Evolutionary conservation across 208 protist species (phyloP), one percentile per base, ranked within the genome.

Genomic region (Blechomonas ayalai): DNA sequence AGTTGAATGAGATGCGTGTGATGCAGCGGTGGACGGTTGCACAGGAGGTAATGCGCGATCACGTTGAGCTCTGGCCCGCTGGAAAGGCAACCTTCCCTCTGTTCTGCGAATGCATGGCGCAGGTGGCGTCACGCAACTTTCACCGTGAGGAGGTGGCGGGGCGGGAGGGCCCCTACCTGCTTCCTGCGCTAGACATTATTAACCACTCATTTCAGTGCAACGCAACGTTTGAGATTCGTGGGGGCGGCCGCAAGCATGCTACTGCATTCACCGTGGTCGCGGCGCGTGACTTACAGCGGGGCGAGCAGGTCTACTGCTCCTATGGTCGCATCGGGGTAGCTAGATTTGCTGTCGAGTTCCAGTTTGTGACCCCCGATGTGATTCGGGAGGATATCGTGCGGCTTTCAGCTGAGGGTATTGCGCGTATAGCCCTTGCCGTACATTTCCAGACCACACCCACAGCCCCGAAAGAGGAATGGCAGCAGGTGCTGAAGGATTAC

Each of bases 91-190:
- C 70, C 1, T 73, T 71, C 36, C 18, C 29, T 15, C 64, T 89
- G 29, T 92, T 84, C 42, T 77, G 52, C 44, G 67, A 82, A 45
- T 85, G 78, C 49, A 46, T 90, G 3, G 68, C 79, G 13, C 80
- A 90, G 34, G 80, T 92, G 9, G 62, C 77, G 27, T 92, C 84
- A 8, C 77, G 80, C 13, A 90, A 90, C 46, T 92, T 92, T 53
- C 77, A 90, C 55, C 73, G 84, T 10, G 84, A 92, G 61, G 68
- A 85, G 45, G 62, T 90, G 33, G 37, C 48, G 1, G 74, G 72
- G 5, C 77, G 80, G 31, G 80, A 92, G 49, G 84, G 80, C 19
- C 80, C 84, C 2, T 92, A 92, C 35, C 45, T 90, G 36, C 50
- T 92, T 10, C 84, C 84, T 1, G 80, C 72, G 3, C 47, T 92